phyloP scores from a whole-genome alignment of 2,329 filamentous ascomycete species.

The Cordyceps cicadae region DNA sequence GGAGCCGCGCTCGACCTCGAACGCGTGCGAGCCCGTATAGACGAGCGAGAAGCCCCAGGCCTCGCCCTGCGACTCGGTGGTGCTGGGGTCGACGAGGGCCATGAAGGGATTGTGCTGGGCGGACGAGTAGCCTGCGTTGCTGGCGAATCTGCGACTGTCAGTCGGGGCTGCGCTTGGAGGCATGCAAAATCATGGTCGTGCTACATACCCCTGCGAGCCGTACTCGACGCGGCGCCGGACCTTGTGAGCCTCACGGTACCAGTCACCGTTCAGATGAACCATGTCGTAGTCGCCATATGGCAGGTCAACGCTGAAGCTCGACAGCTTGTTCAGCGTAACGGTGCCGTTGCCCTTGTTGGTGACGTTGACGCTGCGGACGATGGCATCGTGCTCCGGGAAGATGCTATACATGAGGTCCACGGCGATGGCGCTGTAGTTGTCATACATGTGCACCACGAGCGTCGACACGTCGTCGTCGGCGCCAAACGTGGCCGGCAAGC shows the following conservation, averaged over 20 bases:
- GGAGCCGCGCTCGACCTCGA: constrained; percentile 53
- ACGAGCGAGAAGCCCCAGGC: constrained; percentile 58
- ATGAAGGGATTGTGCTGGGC: constrained; percentile 59
- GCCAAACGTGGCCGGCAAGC: constrained; percentile 53
- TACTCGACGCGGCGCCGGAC: constrained; percentile 48
- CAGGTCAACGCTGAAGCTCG: constrained; percentile 54
- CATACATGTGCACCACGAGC: constrained; percentile 47
- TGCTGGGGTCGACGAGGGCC: constrained; percentile 44
- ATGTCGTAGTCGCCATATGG: constrained; percentile 54
- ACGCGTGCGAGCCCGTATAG: constrained; percentile 55
- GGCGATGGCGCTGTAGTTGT: constrained; percentile 48
- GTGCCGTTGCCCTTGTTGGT: constrained; percentile 48
- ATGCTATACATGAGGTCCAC: constrained; percentile 56
- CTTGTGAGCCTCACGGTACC: constrained; percentile 50
- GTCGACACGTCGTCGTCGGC: constrained; percentile 48
- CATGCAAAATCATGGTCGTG: not conserved
- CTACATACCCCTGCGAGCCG: constrained; percentile 43
- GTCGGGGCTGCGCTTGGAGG: too few species aligned
- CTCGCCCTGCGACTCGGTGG: constrained; percentile 53
- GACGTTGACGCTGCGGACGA: constrained; percentile 53
- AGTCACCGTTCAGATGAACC: constrained; percentile 54
- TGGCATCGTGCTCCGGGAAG: constrained; percentile 52
- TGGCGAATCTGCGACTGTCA: constrained; percentile 42
- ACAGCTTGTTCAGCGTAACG: constrained; percentile 47
- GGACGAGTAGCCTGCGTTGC: constrained; percentile 53